phyloP scores from a whole-genome alignment of 2,329 filamentous ascomycete genomes.

The Fusarium sp. region DNA sequence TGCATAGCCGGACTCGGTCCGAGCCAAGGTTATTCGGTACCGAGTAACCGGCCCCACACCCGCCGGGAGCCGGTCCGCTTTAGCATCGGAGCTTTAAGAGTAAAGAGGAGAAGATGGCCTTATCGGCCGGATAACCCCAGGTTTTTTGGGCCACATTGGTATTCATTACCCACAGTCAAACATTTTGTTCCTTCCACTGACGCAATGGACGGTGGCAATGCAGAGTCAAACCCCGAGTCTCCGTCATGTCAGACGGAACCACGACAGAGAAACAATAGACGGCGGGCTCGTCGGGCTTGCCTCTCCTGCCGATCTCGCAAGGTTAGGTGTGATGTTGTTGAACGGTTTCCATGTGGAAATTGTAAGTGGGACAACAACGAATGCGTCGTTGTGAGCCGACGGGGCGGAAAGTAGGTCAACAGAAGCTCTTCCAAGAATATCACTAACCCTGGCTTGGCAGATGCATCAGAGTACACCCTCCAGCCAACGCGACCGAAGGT shows the following conservation, averaged over 20 bases:
- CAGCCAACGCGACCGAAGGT: not conserved
- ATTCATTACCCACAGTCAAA: not conserved
- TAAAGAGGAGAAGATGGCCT: not conserved
- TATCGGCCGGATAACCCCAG: not conserved
- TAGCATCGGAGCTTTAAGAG: not conserved
- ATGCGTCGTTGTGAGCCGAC: slow-evolving; percentile 8
- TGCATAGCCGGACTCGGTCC: not conserved
- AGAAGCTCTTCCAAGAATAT: slow-evolving; percentile 8
- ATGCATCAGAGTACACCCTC: not conserved
- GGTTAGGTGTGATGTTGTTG: slow-evolving; percentile 91
- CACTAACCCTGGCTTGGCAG: not conserved
- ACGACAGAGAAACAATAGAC: slow-evolving; percentile 68
- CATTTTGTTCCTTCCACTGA: not conserved
- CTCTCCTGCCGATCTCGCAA: slow-evolving; percentile 87
- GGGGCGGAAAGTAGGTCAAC: not conserved
- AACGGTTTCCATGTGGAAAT: slow-evolving; percentile 86
- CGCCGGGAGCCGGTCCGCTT: not conserved
- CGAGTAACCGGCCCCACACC: not conserved
- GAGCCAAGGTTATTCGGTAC: not conserved
- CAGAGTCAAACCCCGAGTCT: not conserved
- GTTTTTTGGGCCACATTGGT: not conserved
- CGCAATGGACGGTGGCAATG: not conserved
- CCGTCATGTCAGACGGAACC: not conserved
- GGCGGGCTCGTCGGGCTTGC: slow-evolving; percentile 87
- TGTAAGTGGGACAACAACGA: slow-evolving; percentile 82